phyloP scores from a whole-genome alignment of 148 eudicot species.

The Linanthus parryae region DNA sequence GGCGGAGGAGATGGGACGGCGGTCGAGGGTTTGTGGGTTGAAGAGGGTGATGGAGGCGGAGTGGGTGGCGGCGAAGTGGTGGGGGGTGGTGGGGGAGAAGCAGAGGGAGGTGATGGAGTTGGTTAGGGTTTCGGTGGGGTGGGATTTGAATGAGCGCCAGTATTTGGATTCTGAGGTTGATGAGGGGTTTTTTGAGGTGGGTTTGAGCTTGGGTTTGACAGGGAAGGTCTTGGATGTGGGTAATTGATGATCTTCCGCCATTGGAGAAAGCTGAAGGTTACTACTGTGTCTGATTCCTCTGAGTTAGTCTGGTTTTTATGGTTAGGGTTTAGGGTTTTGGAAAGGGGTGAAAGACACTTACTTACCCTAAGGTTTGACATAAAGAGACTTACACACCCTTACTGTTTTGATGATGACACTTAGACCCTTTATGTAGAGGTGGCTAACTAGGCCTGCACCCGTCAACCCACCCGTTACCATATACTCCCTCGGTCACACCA shows the following conservation, averaged over 20 bases:
- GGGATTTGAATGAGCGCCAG: constrained; percentile 81
- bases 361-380: too few relatives aligned
- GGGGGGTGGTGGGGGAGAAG: constrained; percentile 3
- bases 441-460: too few relatives aligned
- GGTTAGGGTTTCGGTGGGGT: constrained; percentile 13
- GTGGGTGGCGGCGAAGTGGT: constrained; percentile 59
- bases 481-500: too few relatives aligned
- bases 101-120: neutral
- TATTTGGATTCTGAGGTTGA: constrained; percentile 63
- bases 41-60: constrained; percentile 54
- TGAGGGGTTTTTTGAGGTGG: constrained; percentile 40
- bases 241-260: constrained; percentile 28
- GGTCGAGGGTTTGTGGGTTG: constrained; percentile 35
- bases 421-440: too few relatives aligned
- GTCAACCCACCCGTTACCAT: too few relatives aligned
- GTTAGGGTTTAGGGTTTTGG: constrained; percentile 19
- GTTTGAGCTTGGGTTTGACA: constrained; percentile 57
- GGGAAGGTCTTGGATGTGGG: constrained; percentile 30
- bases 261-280: constrained; percentile 11
- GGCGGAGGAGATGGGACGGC: constrained; percentile 33
- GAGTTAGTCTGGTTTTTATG: neutral
- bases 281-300: neutral
- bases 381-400: too few relatives aligned
- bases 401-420: too few relatives aligned
- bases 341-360: too few relatives aligned